Base-by-base conservation (phyloP, 2,329 filamentous ascomycete species). In the Stachybotrys elegans region DNA sequence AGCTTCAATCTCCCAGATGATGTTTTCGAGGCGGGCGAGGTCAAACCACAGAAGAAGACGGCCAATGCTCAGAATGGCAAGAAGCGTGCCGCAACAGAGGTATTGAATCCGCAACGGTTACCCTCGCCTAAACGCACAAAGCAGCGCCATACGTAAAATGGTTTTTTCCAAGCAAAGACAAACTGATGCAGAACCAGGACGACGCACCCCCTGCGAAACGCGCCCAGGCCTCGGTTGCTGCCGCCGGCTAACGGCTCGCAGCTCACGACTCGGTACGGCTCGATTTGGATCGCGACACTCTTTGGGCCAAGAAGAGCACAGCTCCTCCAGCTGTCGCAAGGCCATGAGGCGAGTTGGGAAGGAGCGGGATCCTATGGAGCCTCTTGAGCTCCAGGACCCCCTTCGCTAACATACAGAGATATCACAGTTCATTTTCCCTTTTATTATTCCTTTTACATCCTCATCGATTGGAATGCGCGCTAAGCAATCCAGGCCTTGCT, bases 1-100 rank as follows among this genome's bases (percentile, higher is more conserved):
- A 96, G 91, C 66, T 87, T 88, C 61, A 83, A 90, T 59, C 76
- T 98, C 21, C 93, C 93, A 22, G 83, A 88, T 47, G 92, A 98
- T 63, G 83, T 97, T 3, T 98, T 98, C 61, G 77, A 83, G 39
- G 70, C 83, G 20, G 88, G 88, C 57, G 93, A 98, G 65, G 70
- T 72, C 40, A 86, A 81, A 56, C 87, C 87, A 5, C 78, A 75
- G 58, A 81, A 70, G 65, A 83, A 79, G 63, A 72, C 59, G 41
- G 46, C 39, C 32, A 46, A 48, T 25, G 57, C 63, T 35, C 71
- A 72, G 50, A 61, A 61, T 45, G 59, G 60, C 40, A 77, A 72
- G 60, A 78, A 77, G 59, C 72, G 75, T 43, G 67, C 63, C 47
- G 67, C 73, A 47, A 57, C 73, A 50, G 69, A 75, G 63, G 69